Base-by-base conservation (phyloP, 2,329 filamentous ascomycete species). In the Tricladium varicosporioides region DNA sequence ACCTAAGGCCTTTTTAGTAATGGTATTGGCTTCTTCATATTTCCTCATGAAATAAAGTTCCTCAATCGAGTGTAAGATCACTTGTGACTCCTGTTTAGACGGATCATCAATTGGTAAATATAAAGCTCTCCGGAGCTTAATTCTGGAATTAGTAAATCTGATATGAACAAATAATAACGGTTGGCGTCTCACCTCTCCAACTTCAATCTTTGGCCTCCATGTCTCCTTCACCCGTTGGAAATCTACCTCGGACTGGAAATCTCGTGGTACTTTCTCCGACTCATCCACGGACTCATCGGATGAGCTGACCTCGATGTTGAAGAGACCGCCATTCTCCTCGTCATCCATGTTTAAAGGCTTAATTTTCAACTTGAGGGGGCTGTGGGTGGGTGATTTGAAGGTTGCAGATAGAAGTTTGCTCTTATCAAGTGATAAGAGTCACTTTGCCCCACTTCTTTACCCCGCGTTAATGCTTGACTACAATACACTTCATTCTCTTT, bases 231-330 rank as follows among this genome's bases (percentile, higher is more conserved):
- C 49, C 5, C 18, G 42, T 31, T 65, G 61, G n/a, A 70, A 72
- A 48, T 66, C 62, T 19, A 59, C 64, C 44, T 70, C 65, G 15
- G 54, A 48, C 42, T 56, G 54, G 32, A 56, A 56, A 56, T 71
- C 69, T 43, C 69, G 63, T 18, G 68, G 69, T 15, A 68, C 50
- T 55, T 68, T 67, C 15, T 58, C 40, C 33, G 56, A 18, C 5
- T 57, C 27, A 4, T 51, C 53, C 13, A 53, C 43, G 5, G 60
- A 56, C 53, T 69, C 66, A 5, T 75, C 72, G 9, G 70, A 73
- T 49, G 76, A 74, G 40, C 72, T 73, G 54, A 78, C 67, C 19
- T 73, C 70, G 58, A 80, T 78, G 62, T 67, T 67, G 54, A 79
- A 70, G 52, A 78, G 73, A 27, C 72, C 73, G 11, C 73, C 64